phyloP scores from a whole-genome alignment of 2,329 filamentous ascomycete species.

The Drechmeria coniospora region DNA sequence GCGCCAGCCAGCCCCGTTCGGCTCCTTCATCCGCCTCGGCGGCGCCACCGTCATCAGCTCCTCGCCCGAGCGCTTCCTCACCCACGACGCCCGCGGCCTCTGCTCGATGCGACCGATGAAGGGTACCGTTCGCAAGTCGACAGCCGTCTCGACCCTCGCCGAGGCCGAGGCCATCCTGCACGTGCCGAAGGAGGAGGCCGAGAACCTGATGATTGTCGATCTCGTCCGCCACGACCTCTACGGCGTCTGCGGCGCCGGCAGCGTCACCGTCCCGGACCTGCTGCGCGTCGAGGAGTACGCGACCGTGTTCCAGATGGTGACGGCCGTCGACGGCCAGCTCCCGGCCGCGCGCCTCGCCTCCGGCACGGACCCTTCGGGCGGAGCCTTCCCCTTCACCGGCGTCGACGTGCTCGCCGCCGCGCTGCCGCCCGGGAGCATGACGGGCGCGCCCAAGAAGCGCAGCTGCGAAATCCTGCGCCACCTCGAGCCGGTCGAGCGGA shows the following conservation, averaged over 20 bases:
- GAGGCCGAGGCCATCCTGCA: slow-evolving; percentile 60
- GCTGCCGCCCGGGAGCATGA: slow-evolving; percentile 89
- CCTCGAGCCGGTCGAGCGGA: slow-evolving; percentile 51
- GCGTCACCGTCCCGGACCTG: slow-evolving; percentile 60
- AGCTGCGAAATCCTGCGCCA: slow-evolving; percentile 67
- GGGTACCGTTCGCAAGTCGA: slow-evolving; percentile 75
- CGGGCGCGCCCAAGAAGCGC: slow-evolving; percentile 85
- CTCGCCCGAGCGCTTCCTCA: slow-evolving; percentile 81
- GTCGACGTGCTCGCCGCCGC: slow-evolving; percentile 63
- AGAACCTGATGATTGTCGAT: slow-evolving; percentile 97
- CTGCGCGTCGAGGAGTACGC: slow-evolving; percentile 84
- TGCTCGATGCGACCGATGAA: slow-evolving; percentile 90
- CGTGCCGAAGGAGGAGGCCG: slow-evolving; percentile 77
- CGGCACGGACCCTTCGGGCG: slow-evolving; percentile 3
- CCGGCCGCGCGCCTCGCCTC: slow-evolving; percentile 11
- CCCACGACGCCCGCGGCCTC: slow-evolving; percentile 31
- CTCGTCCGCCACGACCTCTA: slow-evolving; percentile 89
- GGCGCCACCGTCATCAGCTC: slow-evolving; percentile 60
- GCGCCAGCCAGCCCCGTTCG: slow-evolving; percentile 70
- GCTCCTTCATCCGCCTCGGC: slow-evolving; percentile 62
- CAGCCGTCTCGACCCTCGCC: slow-evolving; percentile 47
- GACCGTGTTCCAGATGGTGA: slow-evolving; percentile 83
- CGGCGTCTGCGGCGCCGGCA: slow-evolving; percentile 60
- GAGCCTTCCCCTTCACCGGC: slow-evolving; percentile 33
- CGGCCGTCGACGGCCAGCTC: slow-evolving; percentile 61